Evolutionary conservation across 2,329 filamentous ascomycete species (phyloP), one percentile per base, ranked within the genome.

Genomic region (Botrytis cinerea): DNA sequence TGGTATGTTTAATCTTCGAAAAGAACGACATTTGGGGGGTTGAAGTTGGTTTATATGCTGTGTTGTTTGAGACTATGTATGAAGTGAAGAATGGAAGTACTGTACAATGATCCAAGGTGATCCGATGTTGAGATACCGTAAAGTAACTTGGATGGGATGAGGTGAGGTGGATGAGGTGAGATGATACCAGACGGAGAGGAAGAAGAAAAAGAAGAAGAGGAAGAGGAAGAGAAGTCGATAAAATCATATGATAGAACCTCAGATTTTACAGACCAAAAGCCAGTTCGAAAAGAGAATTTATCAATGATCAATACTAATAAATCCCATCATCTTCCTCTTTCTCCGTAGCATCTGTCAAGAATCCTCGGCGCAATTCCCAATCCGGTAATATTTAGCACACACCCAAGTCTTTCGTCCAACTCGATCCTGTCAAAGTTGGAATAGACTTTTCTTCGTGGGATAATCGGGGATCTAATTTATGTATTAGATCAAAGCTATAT

Each of bases 21-120:
- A 90, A 87, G 75, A 91, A 84, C 61, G 88, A 87, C 89, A 90
- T 90, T 6, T 40, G 57, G 54, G 54, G 18, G 2, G 14, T 51
- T 16, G 18, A 25, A 6, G 9, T 32, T 32, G 18, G 6, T 18
- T 40, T 54, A 38, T 54, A 43, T 57, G 35, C 25, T 43, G 38
- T 28, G 6, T 4, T n/a, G 2, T n/a, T 32, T 14, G 14, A 48
- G 28, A 25, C n/a, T n/a, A 25, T 12, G 35, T 25, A 9, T 35
- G 10, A 40, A 40, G 22, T 40, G 10, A 38, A 35, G 61, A 45
- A 43, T 45, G 25, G 10, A 32, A 35, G 28, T 64, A 4, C 25
- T 25, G 46, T 46, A 32, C 43, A 14, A 12, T 64, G 62, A 35
- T 14, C 9, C 43, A 2, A 46, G 18, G 9, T 35, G 43, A 48